Base-by-base conservation (phyloP, 495 filamentous ascomycete genomes). In the Chaetomium tenue region DNA sequence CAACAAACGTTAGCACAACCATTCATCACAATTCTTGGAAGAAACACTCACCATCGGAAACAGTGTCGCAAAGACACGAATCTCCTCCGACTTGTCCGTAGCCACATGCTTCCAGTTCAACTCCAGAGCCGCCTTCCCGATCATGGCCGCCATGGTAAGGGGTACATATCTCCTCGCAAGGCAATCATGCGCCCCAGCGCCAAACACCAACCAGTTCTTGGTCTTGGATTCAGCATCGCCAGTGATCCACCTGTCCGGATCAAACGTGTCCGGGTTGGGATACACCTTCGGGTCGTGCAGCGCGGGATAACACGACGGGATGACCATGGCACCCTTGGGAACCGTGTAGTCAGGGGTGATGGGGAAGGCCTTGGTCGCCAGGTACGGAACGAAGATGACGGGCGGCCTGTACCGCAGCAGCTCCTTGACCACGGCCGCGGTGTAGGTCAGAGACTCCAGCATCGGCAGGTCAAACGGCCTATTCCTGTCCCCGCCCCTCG, bases 201-300 rank as follows among this genome's bases (percentile, higher is more conserved):
- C 94, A 69, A 98, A 98, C 33, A 98, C 93, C 40, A 98, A 83
- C 84, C 88, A 98, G 79, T 98, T 98, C 88, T 97, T 98, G 66
- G 87, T 90, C 77, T 91, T 87, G 60, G 75, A 77, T 75, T 97
- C 94, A 2, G 94, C 93, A 66, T 88, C 88, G 58, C 94, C 94
- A 18, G 86, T 86, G 71, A 95, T 89, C 87, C 93, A 98, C 61
- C 94, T 86, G 61, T 98, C 94, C 5, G 94, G 94, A 68, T 92
- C 87, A 68, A 91, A 98, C 8, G 82, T 81, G 71, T 98, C 93
- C 7, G 94, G 91, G 64, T 93, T 87, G 48, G 89, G 84, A 72
- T 97, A 98, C 30, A 90, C 90, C 64, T 97, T 92, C 53, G 92
- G 90, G 71, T 98, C 94, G 69, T 95, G 93, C 42, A 94, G 88